phyloP scores from a whole-genome alignment of 1,284 basidiomycete species.

The Stygiomarasmius scandens region DNA sequence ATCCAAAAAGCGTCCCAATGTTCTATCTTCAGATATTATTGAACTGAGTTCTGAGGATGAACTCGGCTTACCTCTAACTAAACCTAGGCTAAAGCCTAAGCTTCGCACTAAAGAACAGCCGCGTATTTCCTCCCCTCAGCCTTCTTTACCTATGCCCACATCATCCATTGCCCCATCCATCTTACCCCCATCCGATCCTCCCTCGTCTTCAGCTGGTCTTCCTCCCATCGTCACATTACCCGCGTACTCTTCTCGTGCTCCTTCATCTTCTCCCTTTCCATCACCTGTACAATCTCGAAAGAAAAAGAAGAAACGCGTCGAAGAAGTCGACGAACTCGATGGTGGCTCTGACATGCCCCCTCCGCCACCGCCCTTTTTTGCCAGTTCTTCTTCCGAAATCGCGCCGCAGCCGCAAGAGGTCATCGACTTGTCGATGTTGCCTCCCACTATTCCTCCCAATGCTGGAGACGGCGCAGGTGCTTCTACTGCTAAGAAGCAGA shows the following conservation, averaged over 20 bases:
- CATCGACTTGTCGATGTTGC: neutral
- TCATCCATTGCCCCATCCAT: neutral
- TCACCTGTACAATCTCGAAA: neutral
- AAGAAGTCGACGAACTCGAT: conserved; percentile 4
- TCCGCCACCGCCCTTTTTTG: neutral
- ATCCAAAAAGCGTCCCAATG: neutral
- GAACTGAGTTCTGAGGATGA: conserved; percentile 11
- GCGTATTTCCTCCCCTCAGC: neutral
- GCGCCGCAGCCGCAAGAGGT: neutral
- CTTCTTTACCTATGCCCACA: conserved; percentile 3
- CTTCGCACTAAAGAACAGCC: neutral
- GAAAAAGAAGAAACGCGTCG: neutral
- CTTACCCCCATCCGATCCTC: conserved; percentile 16
- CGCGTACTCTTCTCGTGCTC: conserved; percentile 5
- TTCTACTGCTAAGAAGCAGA: neutral
- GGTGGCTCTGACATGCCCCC: conserved; percentile 2
- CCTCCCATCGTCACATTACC: conserved; percentile 14
- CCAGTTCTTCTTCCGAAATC: neutral
- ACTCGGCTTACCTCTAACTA: neutral
- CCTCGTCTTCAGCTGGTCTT: conserved; percentile 8
- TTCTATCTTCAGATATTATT: conserved; percentile 1
- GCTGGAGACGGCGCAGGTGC: neutral
- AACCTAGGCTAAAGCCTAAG: neutral
- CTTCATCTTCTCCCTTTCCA: conserved; percentile 7
- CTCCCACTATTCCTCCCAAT: neutral